Evolutionary conservation across 2,329 filamentous ascomycete genomes (phyloP).

Genomic region (Phialophora expanda): DNA sequence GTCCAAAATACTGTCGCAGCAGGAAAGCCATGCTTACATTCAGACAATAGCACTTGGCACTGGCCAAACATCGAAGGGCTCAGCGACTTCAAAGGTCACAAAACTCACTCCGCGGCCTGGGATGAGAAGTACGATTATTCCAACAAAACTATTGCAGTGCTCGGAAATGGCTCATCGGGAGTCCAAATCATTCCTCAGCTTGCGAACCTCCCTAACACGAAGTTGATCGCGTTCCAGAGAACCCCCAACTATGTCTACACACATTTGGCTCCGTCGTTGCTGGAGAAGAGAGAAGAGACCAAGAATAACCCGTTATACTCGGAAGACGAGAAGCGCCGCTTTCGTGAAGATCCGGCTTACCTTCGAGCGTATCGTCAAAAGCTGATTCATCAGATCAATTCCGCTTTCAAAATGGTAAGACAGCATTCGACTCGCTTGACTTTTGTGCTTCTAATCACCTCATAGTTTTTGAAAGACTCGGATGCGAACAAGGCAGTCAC

Average conservation of each 20-base stretch:
- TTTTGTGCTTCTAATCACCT: too few relatives aligned
- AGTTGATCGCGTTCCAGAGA: slow-evolving; percentile 44
- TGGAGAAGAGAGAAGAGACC: slow-evolving; percentile 35
- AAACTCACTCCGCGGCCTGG: slow-evolving; percentile 42
- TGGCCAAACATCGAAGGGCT: slow-evolving; percentile 43
- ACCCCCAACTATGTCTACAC: slow-evolving; percentile 42
- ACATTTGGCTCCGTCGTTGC: slow-evolving; percentile 36
- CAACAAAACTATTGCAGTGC: slow-evolving; percentile 42
- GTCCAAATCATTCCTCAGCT: slow-evolving; percentile 48
- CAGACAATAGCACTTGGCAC: slow-evolving; percentile 28
- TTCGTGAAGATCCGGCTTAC: slow-evolving; percentile 39
- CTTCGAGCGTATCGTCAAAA: slow-evolving; percentile 46
- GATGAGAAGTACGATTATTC: slow-evolving; percentile 39
- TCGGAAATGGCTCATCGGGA: slow-evolving; percentile 45
- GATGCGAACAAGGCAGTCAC: slow-evolving; percentile 27
- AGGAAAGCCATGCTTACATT: too few relatives aligned
- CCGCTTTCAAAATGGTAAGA: slow-evolving; percentile 22
- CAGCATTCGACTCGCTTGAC: too few relatives aligned
- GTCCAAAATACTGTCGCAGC: too few relatives aligned
- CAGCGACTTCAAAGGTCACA: slow-evolving; percentile 40
- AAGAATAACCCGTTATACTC: slow-evolving; percentile 37
- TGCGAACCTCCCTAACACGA: slow-evolving; percentile 31
- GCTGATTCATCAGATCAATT: slow-evolving; percentile 38
- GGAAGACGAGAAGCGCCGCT: slow-evolving; percentile 43
- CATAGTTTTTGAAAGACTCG: slow-evolving; percentile 25